Conservation (phyloP, 768 basidiomycete species). For the Boletus subcaerulescens region DNA sequence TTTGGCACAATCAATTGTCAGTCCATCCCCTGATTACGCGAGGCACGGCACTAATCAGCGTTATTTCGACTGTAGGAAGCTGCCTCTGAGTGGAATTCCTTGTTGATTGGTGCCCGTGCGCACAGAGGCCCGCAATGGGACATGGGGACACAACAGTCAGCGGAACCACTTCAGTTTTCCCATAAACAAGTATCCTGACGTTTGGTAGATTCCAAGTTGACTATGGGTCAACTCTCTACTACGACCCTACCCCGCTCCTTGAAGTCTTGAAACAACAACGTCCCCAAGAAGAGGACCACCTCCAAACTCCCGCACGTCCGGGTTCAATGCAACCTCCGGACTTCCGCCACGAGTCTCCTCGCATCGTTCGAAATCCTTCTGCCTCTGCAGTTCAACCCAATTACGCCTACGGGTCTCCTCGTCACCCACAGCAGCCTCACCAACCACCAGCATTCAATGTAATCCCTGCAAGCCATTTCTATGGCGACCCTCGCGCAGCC, state of each 20-base stretch:
- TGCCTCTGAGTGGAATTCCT: conserved; percentile 84
- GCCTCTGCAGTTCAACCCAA: conserved; percentile 27
- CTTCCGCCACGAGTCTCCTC: conserved; percentile 34
- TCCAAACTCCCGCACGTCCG: conserved; percentile 17
- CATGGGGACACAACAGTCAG: conserved; percentile 80
- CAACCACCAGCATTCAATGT: conserved; percentile 27
- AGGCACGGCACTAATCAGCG: not conserved
- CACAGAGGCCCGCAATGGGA: conserved; percentile 88
- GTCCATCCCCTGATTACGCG: conserved; percentile 25
- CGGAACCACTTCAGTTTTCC: conserved; percentile 7
- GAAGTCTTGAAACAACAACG: conserved; percentile 45
- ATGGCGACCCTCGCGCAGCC: conserved; percentile 30
- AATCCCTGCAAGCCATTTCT: conserved; percentile 43
- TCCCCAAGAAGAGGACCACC: conserved; percentile 28
- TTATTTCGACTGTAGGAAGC: conserved; percentile 46
- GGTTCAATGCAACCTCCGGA: conserved; percentile 33
- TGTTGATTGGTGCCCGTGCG: conserved; percentile 74
- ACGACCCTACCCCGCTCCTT: conserved; percentile 60
- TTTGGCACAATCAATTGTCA: conserved; percentile 63
- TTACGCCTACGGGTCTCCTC: conserved; percentile 30
- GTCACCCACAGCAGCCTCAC: conserved; percentile 27
- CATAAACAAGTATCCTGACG: not conserved
- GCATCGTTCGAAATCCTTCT: conserved; percentile 31
- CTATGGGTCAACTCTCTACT: conserved; percentile 67
- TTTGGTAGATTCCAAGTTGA: conserved; percentile 69